These are phyloP conservation scores for Colletotrichum musae DNA, from an alignment of 2,329 filamentous ascomycete genomes.

Conservation along the genomic window DNA sequence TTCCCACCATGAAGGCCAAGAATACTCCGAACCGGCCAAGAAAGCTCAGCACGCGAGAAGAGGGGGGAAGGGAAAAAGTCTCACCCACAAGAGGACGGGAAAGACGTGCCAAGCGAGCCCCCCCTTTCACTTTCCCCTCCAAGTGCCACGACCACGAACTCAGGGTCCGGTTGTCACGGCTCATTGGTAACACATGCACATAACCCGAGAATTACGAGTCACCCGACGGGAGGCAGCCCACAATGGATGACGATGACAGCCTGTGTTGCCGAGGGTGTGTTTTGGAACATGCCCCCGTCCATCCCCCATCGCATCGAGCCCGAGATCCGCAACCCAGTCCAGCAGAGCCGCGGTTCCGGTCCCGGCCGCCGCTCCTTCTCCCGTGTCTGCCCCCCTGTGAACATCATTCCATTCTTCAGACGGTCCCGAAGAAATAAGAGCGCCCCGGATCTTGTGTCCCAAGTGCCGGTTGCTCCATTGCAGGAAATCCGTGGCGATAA, in stretches of 20 bases:
- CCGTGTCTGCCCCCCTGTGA: conserved; percentile 9
- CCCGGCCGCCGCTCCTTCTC: not conserved
- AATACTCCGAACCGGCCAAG: too few species aligned
- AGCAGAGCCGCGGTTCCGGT: conserved; percentile 15
- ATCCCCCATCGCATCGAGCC: not conserved
- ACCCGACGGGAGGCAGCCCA: conserved; percentile 2
- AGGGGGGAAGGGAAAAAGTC: too few species aligned
- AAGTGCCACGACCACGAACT: not conserved
- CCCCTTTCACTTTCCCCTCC: conserved; percentile 5
- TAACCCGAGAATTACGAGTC: not conserved
- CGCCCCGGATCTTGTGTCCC: not conserved
- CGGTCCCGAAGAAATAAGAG: not conserved
- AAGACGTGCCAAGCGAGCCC: conserved; percentile 7
- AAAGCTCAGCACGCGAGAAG: too few species aligned
- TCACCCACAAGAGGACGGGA: not conserved
- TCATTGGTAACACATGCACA: too few species aligned
- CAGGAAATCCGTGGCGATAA: too few species aligned
- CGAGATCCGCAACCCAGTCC: not conserved
- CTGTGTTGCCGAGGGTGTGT: not conserved
- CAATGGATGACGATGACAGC: not conserved
- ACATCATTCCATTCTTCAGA: conserved; percentile 22
- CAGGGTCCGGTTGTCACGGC: conserved; percentile 9
- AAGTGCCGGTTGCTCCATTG: too few species aligned
- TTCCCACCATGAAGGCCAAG: too few species aligned
- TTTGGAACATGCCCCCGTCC: not conserved